Base-by-base conservation (phyloP, 306 rosid genomes). In the Abrus pulchellus region DNA sequence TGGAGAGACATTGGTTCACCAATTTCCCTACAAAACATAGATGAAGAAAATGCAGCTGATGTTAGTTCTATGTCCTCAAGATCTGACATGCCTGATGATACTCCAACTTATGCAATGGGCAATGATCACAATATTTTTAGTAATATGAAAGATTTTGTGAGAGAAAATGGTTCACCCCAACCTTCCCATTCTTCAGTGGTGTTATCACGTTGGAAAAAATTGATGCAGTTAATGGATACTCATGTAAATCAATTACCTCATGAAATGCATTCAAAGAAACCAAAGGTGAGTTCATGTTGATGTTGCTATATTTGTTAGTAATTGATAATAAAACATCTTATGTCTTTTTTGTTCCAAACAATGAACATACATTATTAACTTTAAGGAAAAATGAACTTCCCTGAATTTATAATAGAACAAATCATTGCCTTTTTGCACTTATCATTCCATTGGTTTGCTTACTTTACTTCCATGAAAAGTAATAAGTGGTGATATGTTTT, bases 41-140 rank as follows among this genome's bases (percentile, higher is more conserved):
- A 83, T 73, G 89, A 86, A 44, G 90, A 81, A 55, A 85, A 88
- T 63, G 79, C 64, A 61, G 86, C 82, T 72, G 90, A 85, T 69
- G 72, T 52, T 29, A 65, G 80, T 55, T 83, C 90, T 6, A 74
- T 83, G 75, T 73, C 89, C 28, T 82, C 88, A 54, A 61, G 14
- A 38, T 65, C 82, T 47, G 85, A 82, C 41, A 38, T 78, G 20
- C 68, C 54, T 30, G 85, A 65, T 12, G 88, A 89, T 43, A 71
- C 76, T 30, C 87, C 80, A 59, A 49, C 68, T 57, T 55, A 81
- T 65, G 52, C 55, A 5, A 44, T 2, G 49, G 68, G 41, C 44
- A 68, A 9, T 29, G 82, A 48, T 13, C 76, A 78, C 10, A 81
- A 76, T 77, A 38, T 67, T 3, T 80, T 74, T 14, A 83, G 80